Conservation (phyloP, 2,329 filamentous ascomycete species). For the Coleophoma eucalyptorum region DNA sequence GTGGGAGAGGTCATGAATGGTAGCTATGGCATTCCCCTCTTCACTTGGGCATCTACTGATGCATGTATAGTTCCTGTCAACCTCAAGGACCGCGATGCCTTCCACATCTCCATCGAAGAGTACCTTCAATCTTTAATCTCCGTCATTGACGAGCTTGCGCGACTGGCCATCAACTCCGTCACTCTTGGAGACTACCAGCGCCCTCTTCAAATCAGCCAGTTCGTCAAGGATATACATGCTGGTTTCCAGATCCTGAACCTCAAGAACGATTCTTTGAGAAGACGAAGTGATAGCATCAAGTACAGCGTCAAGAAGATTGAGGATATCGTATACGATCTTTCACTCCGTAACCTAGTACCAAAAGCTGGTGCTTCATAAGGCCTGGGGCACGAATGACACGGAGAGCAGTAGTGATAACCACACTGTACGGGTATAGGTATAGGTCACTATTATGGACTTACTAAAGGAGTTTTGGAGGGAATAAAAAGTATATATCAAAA, state of each 20-base stretch:
- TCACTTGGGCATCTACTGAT: too few relatives aligned
- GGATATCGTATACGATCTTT: conserved; percentile 95
- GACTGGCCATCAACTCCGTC: conserved; percentile 90
- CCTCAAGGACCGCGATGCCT: conserved; percentile 81
- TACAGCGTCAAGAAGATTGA: conserved; percentile 98
- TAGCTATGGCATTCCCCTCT: conserved; percentile 3
- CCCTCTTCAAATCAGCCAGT: conserved; percentile 82
- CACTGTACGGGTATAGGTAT: neutral
- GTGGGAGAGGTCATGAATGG: conserved; percentile 74
- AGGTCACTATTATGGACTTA: too few relatives aligned
- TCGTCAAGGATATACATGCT: conserved; percentile 92
- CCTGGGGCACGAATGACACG: too few relatives aligned
- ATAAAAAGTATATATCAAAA: too few relatives aligned
- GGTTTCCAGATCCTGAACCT: conserved; percentile 97
- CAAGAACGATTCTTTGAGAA: conserved; percentile 89
- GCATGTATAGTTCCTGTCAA: conserved; percentile 72
- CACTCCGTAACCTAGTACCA: conserved; percentile 76
- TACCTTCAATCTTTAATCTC: conserved; percentile 87
- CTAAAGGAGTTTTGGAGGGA: too few relatives aligned
- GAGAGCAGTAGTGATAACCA: neutral
- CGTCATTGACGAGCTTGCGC: conserved; percentile 84
- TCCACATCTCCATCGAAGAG: conserved; percentile 96
- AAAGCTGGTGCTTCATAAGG: conserved; percentile 10
- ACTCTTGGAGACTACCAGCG: conserved; percentile 84
- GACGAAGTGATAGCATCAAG: conserved; percentile 89